Conservation (phyloP, 768 basidiomycete genomes). For the Trametes sanguinea region DNA sequence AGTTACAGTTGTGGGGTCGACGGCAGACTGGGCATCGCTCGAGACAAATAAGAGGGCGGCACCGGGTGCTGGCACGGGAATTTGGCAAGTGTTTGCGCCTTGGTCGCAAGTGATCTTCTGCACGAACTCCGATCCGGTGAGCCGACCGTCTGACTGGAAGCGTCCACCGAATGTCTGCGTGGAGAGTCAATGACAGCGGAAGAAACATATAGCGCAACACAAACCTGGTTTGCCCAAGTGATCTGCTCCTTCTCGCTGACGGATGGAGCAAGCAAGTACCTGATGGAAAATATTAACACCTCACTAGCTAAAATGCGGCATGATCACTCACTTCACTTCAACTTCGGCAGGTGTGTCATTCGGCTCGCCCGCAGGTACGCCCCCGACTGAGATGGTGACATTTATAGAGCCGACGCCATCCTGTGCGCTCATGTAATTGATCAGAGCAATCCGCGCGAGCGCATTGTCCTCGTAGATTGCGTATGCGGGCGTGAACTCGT, state of each 20-base stretch:
- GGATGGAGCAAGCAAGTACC: slow-evolving; percentile 57
- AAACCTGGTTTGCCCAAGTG: slow-evolving; percentile 77
- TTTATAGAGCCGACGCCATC: slow-evolving; percentile 56
- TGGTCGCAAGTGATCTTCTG: slow-evolving; percentile 62
- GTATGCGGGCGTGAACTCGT: slow-evolving; percentile 60
- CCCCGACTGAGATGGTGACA: slow-evolving; percentile 51
- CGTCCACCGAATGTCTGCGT: slow-evolving; percentile 59
- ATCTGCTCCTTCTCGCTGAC: slow-evolving; percentile 66
- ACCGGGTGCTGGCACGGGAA: slow-evolving; percentile 69
- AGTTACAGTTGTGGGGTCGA: slow-evolving; percentile 42
- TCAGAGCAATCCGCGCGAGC: slow-evolving; percentile 61
- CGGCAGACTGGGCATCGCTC: slow-evolving; percentile 40
- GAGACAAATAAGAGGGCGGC: slow-evolving; percentile 77
- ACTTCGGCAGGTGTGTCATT: slow-evolving; percentile 47
- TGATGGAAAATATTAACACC: slow-evolving; percentile 23
- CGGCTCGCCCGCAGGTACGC: slow-evolving; percentile 42
- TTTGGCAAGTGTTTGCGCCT: slow-evolving; percentile 51
- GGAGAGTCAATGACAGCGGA: not conserved
- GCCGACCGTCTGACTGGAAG: slow-evolving; percentile 69
- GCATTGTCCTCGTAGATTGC: slow-evolving; percentile 73
- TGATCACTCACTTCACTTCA: slow-evolving; percentile 50
- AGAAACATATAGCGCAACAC: slow-evolving; percentile 14
- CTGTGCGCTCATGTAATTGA: slow-evolving; percentile 72
- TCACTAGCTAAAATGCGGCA: no score
- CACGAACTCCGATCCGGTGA: slow-evolving; percentile 54